phyloP scores from a whole-genome alignment of 331 rosid species.

The Quercus tomentella region DNA sequence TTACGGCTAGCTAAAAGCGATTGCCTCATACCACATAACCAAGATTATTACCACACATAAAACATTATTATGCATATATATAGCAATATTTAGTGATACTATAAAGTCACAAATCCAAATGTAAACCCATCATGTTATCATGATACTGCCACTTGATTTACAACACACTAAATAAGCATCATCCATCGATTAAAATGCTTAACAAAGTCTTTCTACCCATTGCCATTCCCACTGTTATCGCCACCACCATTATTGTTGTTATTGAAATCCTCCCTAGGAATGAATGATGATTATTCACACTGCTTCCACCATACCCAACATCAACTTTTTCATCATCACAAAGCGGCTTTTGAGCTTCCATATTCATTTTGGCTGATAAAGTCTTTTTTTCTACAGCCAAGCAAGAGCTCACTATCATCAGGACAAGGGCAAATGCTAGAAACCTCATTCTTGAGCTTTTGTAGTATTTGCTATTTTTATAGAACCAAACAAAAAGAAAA shows the following conservation, averaged over 20 bases:
- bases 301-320: conserved; percentile 4
- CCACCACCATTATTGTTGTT: conserved; percentile 22
- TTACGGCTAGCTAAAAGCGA: too few species aligned
- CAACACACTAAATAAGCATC: background rate
- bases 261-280: conserved; percentile 38
- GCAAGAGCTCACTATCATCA: too few species aligned
- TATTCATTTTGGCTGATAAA: background rate
- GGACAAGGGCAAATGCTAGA: conserved; percentile 2
- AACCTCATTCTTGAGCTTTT: conserved; percentile 19
- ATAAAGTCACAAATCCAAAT: background rate
- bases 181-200: background rate
- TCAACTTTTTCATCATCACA: too few species aligned
- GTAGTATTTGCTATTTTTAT: background rate
- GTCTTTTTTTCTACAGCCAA: background rate
- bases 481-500: background rate
- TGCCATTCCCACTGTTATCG: too few species aligned
- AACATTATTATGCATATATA: background rate
- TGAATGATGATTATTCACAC: conserved; percentile 40
- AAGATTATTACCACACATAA: too few species aligned
- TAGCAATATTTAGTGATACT: background rate
- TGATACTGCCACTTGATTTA: background rate
- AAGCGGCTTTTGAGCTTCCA: background rate
- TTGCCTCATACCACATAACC: too few species aligned
- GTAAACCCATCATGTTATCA: background rate
- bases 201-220: background rate